A percentile compares a stretch with the other conserved stretches of the same genome.
phyloP scores from a whole-genome alignment of 2,329 filamentous ascomycete species.

The Dendrostoma leiphaemia region DNA sequence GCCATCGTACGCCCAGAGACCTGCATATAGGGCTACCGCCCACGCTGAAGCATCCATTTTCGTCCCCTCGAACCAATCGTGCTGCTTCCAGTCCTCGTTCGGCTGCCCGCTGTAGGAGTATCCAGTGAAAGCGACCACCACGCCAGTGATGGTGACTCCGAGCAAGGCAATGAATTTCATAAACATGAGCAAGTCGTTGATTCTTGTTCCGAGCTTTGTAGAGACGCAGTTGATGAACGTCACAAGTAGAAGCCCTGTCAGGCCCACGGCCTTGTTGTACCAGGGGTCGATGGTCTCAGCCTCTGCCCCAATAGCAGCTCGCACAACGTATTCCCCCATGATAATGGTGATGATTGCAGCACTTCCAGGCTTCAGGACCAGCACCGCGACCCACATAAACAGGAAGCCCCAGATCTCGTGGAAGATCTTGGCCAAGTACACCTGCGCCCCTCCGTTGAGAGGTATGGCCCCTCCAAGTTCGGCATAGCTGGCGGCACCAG shows the following conservation, averaged over 20 bases:
- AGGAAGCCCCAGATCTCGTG: conserved; percentile 90
- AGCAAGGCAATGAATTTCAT: conserved; percentile 90
- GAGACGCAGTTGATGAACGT: conserved; percentile 89
- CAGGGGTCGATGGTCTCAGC: conserved; percentile 77
- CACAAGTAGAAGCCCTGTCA: conserved; percentile 72
- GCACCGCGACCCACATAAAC: conserved; percentile 93
- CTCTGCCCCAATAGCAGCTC: conserved; percentile 83
- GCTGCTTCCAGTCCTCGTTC: conserved; percentile 82
- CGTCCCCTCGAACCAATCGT: conserved; percentile 86
- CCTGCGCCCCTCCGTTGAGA: conserved; percentile 88
- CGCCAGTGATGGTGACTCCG: conserved; percentile 81
- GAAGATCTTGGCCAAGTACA: conserved; percentile 94
- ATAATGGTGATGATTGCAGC: conserved; percentile 96
- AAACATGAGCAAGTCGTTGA: conserved; percentile 94
- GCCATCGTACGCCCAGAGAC: conserved; percentile 96
- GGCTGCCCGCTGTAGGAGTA: conserved; percentile 73
- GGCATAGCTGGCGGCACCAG: conserved; percentile 89
- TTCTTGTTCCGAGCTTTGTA: conserved; percentile 79
- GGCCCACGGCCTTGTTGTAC: conserved; percentile 85
- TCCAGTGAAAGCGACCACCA: conserved; percentile 86
- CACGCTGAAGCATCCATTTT: conserved; percentile 77
- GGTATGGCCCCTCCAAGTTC: conserved; percentile 95
- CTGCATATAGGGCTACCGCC: conserved; percentile 93
- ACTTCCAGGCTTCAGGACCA: conserved; percentile 90
- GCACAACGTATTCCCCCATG: conserved; percentile 95